A percentile compares a stretch with the other conserved stretches of the same genome.
phyloP scores from a whole-genome alignment of 768 basidiomycete genomes.

The Sporobolomyces pararoseus region DNA sequence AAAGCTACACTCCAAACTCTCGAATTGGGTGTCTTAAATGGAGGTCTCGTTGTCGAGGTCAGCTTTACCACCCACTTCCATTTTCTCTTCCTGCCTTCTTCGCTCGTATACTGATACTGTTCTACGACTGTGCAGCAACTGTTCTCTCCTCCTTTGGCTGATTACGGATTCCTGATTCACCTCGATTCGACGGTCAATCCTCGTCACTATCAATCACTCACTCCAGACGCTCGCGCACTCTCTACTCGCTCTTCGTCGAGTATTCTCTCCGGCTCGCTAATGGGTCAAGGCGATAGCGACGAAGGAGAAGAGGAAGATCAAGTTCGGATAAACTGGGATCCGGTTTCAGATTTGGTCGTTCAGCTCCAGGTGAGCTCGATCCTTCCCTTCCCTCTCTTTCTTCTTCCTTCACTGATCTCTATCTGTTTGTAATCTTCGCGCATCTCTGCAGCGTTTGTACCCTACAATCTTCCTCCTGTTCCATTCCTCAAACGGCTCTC shows the following conservation, averaged over 20 bases:
- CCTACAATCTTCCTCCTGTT: conserved; percentile 60
- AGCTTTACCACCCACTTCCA: not conserved
- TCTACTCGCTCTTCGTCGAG: conserved; percentile 27
- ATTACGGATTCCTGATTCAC: conserved; percentile 80
- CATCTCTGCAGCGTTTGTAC: conserved; percentile 63
- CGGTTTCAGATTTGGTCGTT: conserved; percentile 61
- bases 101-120: not conserved
- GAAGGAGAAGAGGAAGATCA: conserved; percentile 44
- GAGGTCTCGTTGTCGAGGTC: conserved; percentile 62
- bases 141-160: conserved; percentile 74
- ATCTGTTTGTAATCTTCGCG: too few species aligned
- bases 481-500: conserved; percentile 75
- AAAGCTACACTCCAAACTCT: conserved; percentile 66
- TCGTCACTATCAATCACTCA: conserved; percentile 69
- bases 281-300: conserved; percentile 43
- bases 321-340: conserved; percentile 71
- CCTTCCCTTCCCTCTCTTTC: not conserved
- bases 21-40: conserved; percentile 55
- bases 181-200: conserved; percentile 64
- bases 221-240: conserved; percentile 56
- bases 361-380: conserved; percentile 65
- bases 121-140: conserved; percentile 58
- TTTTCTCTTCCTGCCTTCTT: conserved; percentile 22
- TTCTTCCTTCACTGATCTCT: not conserved
- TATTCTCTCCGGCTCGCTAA: conserved; percentile 30